phyloP scores from a whole-genome alignment of 2,329 filamentous ascomycete species.

The Aspergillus sp. region DNA sequence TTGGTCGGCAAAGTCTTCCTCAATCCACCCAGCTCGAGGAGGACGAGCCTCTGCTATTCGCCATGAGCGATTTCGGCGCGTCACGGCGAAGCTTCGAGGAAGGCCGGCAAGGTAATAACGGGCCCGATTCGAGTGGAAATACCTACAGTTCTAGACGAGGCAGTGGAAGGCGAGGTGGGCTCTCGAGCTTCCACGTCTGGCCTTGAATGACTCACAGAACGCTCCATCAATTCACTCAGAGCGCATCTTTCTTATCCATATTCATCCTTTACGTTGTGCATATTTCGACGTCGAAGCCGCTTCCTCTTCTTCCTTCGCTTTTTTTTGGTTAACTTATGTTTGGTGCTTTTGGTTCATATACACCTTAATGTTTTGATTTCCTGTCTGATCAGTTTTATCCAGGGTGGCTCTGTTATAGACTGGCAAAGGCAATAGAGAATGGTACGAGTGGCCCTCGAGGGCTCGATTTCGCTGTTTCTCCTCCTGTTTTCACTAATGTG shows the following conservation, averaged over 20 bases:
- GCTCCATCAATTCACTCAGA: background rate
- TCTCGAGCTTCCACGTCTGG: conserved; percentile 41
- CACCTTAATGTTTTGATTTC: conserved; percentile 16
- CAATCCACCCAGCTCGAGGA: conserved; percentile 42
- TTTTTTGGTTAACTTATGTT: conserved; percentile 10
- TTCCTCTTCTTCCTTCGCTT: background rate
- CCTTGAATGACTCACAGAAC: conserved; percentile 24
- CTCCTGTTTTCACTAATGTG: background rate
- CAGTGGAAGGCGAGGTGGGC: conserved; percentile 41
- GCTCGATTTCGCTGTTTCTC: conserved; percentile 14
- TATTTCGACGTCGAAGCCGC: background rate
- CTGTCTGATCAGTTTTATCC: conserved; percentile 12
- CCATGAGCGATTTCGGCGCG: conserved; percentile 52
- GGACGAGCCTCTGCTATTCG: conserved; percentile 51
- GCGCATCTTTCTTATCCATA: background rate
- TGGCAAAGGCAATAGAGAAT: conserved; percentile 28
- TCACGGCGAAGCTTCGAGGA: conserved; percentile 50
- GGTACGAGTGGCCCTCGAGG: conserved; percentile 10
- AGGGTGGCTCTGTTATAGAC: conserved; percentile 29
- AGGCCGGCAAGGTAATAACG: conserved; percentile 38
- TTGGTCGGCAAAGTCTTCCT: conserved; percentile 36
- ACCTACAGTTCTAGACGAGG: conserved; percentile 38
- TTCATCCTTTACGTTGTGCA: background rate
- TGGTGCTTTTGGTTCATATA: conserved; percentile 11
- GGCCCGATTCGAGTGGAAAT: conserved; percentile 32